These are phyloP conservation scores for Phytophthora megakarya DNA, from an alignment of 352 stramenopile genomes.

Conservation along the genomic window DNA sequence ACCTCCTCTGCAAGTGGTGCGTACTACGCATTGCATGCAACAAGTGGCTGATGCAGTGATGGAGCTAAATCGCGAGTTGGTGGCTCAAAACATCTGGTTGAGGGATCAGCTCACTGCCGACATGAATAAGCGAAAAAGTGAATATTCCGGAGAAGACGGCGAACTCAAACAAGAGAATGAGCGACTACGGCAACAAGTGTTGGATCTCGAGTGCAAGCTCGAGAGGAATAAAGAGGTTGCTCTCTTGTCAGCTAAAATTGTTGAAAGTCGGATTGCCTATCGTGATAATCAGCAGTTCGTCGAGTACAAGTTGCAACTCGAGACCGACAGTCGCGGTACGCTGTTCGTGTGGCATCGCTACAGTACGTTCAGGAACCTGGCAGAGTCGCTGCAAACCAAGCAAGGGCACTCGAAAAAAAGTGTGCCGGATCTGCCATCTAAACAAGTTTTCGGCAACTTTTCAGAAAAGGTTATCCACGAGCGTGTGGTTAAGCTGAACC, in stretches of 20 bases:
- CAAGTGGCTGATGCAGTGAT: constrained; percentile 48
- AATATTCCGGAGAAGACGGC: constrained; percentile 24
- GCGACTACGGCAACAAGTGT: constrained; percentile 48
- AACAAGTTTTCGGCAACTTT: constrained; percentile 64
- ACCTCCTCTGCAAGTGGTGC: background rate
- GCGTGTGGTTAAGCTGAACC: constrained; percentile 57
- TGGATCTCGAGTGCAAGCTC: constrained; percentile 50
- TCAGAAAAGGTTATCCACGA: constrained; percentile 66
- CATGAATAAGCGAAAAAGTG: constrained; percentile 6
- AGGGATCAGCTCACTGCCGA: constrained; percentile 44
- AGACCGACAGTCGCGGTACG: constrained; percentile 58
- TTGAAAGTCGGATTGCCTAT: constrained; percentile 56
- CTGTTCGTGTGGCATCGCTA: constrained; percentile 65
- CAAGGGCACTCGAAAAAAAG: constrained; percentile 54
- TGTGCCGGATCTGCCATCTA: constrained; percentile 59
- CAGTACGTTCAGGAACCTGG: constrained; percentile 63
- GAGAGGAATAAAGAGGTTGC: constrained; percentile 52
- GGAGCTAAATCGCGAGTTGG: constrained; percentile 54
- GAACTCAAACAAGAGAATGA: constrained; percentile 55
- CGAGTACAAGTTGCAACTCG: constrained; percentile 62
- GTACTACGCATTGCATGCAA: constrained; percentile 12
- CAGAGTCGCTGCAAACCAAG: constrained; percentile 53
- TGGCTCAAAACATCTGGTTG: constrained; percentile 55
- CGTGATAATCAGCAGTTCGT: constrained; percentile 57
- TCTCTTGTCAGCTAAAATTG: constrained; percentile 48